These are phyloP conservation scores for Metarhizium humberi DNA, from an alignment of 2,329 filamentous ascomycete species.

Conservation along the genomic window DNA sequence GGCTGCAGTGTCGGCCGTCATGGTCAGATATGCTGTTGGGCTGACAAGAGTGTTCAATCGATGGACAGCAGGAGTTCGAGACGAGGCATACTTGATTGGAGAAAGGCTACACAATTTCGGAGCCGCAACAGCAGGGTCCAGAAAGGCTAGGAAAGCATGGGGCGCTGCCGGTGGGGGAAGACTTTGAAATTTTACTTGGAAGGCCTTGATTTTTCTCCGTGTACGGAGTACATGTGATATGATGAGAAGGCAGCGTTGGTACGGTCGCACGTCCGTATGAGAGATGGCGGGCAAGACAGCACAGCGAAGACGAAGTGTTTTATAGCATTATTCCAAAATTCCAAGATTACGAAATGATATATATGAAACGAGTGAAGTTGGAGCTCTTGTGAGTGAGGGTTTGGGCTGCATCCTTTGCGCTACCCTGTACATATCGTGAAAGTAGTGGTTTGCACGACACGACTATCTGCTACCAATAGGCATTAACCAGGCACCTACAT, in stretches of 20 bases:
- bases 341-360: too few species aligned
- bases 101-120: conserved; percentile 94
- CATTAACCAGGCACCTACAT: not conserved
- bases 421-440: not conserved
- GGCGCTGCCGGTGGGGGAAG: conserved; percentile 20
- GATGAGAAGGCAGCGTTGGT: not conserved
- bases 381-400: too few species aligned
- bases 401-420: not conserved
- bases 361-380: too few species aligned
- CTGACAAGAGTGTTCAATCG: conserved; percentile 54
- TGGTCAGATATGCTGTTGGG: conserved; percentile 33
- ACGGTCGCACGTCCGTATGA: too few species aligned
- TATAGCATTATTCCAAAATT: too few species aligned
- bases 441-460: not conserved
- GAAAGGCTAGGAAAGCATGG: conserved; percentile 26
- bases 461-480: too few species aligned
- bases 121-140: conserved; percentile 26
- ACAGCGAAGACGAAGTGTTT: too few species aligned
- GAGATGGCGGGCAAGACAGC: too few species aligned
- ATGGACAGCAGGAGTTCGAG: conserved; percentile 76
- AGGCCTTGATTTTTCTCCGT: not conserved
- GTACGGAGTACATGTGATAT: conserved; percentile 1
- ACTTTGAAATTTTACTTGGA: not conserved
- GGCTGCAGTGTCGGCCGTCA: conserved; percentile 39
- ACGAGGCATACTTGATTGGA: conserved; percentile 94